Percentiles rank a stretch among this genome's conserved stretches.
Evolutionary conservation across 768 basidiomycete genomes (phyloP).

Genomic region (Mrakia blollopis): DNA sequence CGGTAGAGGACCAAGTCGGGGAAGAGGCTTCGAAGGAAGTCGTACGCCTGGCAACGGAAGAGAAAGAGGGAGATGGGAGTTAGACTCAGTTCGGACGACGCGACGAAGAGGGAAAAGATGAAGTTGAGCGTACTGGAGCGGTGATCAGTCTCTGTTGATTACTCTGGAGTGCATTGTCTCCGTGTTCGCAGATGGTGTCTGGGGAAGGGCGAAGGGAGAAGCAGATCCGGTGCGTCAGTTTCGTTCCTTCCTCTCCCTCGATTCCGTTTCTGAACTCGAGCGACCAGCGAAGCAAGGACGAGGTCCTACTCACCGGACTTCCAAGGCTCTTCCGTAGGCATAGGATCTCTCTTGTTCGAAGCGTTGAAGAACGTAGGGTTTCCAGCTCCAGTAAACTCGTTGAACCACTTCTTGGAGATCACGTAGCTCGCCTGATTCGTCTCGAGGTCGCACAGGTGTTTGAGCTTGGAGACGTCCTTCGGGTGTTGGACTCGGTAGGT

Average conservation of each 20-base stretch:
- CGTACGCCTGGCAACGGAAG: constrained; percentile 2
- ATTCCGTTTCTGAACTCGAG: neutral
- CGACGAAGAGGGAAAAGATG: neutral
- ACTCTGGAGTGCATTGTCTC: neutral
- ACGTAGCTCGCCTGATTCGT: neutral
- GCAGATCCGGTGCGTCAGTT: too few relatives aligned
- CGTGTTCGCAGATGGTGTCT: constrained; percentile 16
- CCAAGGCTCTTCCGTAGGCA: constrained; percentile 18
- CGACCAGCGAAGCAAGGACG: neutral
- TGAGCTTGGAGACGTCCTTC: neutral
- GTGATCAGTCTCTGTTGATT: neutral
- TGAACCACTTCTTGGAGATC: constrained; percentile 8
- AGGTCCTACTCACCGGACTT: neutral
- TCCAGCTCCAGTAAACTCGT: neutral
- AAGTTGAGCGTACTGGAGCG: neutral
- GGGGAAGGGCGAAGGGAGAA: neutral
- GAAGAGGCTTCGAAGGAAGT: constrained; percentile 2
- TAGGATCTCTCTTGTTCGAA: neutral
- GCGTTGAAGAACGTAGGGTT: neutral
- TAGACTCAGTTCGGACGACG: neutral
- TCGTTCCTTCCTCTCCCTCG: neutral
- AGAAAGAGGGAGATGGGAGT: neutral
- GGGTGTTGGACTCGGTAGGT: neutral
- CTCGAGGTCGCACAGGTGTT: neutral
- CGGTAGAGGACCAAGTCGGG: neutral